Evolutionary conservation across 2,329 filamentous ascomycete genomes (phyloP).

Genomic region (Aspergillus chevalieri): DNA sequence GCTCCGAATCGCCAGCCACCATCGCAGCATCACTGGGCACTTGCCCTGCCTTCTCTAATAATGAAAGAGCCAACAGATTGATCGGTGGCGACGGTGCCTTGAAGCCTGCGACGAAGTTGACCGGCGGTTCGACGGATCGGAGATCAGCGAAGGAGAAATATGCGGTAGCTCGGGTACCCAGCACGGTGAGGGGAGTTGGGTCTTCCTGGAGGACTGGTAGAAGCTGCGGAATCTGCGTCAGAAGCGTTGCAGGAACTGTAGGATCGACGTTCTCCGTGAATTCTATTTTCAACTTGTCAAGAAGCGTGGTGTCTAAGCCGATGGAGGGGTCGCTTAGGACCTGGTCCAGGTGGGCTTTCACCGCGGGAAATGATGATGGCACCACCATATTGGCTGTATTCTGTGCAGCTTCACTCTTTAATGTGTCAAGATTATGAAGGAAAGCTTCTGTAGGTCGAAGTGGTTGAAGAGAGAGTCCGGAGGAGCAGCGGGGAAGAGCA

Average conservation of each 20-base stretch:
- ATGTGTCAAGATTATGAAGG: background rate
- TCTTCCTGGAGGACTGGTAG: conserved; percentile 52
- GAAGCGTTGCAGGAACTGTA: conserved; percentile 32
- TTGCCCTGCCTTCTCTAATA: conserved; percentile 52
- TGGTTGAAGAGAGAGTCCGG: background rate
- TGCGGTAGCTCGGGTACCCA: conserved; percentile 46
- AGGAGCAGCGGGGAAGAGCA: conserved; percentile 19
- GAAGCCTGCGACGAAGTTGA: conserved; percentile 53
- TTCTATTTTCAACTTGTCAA: conserved; percentile 47
- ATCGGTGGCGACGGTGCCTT: conserved; percentile 46
- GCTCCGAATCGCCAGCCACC: conserved; percentile 51
- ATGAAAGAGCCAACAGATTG: conserved; percentile 50
- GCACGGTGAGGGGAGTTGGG: conserved; percentile 49
- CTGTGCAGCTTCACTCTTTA: background rate
- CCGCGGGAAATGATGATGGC: conserved; percentile 28
- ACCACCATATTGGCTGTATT: conserved; percentile 22
- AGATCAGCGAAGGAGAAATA: conserved; percentile 48
- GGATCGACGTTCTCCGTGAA: conserved; percentile 31
- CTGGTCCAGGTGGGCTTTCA: conserved; percentile 39
- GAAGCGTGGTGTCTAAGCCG: conserved; percentile 41
- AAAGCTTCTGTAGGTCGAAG: background rate
- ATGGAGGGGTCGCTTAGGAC: conserved; percentile 41
- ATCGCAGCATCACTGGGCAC: conserved; percentile 51
- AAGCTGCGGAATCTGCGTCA: conserved; percentile 45
- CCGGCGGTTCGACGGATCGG: conserved; percentile 41